A percentile compares a stretch with the other conserved stretches of the same genome.
These are phyloP conservation scores for Uronychia setigera DNA, from an alignment of 73 alveolate species.

Conservation along the genomic window DNA sequence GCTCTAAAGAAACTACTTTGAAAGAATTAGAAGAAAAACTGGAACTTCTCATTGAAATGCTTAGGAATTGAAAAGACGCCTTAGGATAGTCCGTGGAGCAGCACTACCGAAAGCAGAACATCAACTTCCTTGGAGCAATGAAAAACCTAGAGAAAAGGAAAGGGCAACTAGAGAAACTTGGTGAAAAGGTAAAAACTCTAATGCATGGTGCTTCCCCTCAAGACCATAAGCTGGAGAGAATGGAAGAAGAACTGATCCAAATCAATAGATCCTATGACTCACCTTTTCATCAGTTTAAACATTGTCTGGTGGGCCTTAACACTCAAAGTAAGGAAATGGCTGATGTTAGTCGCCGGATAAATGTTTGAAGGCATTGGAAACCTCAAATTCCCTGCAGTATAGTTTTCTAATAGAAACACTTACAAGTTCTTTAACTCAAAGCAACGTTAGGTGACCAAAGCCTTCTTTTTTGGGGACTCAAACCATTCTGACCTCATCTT, in stretches of 20 bases:
- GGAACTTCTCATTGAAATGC: conserved; percentile 66
- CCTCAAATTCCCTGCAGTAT: conserved; percentile 54
- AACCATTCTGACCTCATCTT: conserved; percentile 61
- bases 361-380: conserved; percentile 64
- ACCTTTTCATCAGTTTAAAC: conserved; percentile 67
- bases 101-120: conserved; percentile 64
- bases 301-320: conserved; percentile 58
- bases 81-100: conserved; percentile 60
- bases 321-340: conserved; percentile 27
- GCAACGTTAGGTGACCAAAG: conserved; percentile 16
- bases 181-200: conserved; percentile 34
- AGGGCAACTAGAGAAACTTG: conserved; percentile 48
- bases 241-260: conserved; percentile 63
- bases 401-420: conserved; percentile 56
- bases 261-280: conserved; percentile 57
- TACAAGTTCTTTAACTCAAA: conserved; percentile 58
- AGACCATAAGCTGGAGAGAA: conserved; percentile 61
- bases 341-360: conserved; percentile 40
- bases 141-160: conserved; percentile 61
- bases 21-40: conserved; percentile 66
- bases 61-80: conserved; percentile 54
- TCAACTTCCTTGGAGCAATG: conserved; percentile 56
- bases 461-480: conserved; percentile 73
- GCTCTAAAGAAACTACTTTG: conserved; percentile 57
- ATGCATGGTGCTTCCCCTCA: conserved; percentile 3